A percentile compares a stretch with the other conserved stretches of the same genome.
phyloP scores from a whole-genome alignment of 768 basidiomycete genomes.

The Agaricus sinodeliciosus region DNA sequence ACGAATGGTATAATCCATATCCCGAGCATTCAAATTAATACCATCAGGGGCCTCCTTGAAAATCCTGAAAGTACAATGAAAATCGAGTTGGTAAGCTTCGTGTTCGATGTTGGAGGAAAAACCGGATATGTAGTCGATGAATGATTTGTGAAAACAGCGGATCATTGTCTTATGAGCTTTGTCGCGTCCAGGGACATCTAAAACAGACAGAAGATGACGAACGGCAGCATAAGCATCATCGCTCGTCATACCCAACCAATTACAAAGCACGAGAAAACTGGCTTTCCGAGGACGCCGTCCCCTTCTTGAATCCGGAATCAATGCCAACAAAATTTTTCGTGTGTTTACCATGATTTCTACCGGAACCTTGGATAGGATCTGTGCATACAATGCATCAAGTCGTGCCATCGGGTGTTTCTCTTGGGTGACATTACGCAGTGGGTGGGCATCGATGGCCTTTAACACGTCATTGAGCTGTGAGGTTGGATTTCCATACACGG shows the following conservation, averaged over 20 bases:
- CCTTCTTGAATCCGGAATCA: too few species aligned
- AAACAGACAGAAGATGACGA: background rate
- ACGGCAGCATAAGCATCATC: background rate
- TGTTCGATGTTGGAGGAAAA: background rate
- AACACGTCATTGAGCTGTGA: background rate
- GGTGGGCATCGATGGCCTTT: background rate
- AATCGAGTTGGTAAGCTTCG: background rate
- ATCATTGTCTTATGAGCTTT: background rate
- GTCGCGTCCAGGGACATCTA: background rate
- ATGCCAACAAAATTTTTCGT: background rate
- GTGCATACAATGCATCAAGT: conserved; percentile 7
- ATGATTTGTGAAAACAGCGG: background rate
- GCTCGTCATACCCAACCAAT: background rate
- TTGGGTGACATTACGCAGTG: background rate
- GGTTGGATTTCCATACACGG: background rate
- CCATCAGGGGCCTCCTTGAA: background rate
- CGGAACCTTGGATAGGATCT: background rate
- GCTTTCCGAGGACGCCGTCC: too few species aligned
- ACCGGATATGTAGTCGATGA: background rate
- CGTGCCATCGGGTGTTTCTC: conserved; percentile 1
- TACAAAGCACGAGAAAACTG: background rate
- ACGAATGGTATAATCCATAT: too few species aligned
- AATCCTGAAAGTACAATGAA: background rate
- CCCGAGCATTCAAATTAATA: too few species aligned
- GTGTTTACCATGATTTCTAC: background rate